Conservation (phyloP, 352 stramenopile genomes). For the Phytophthora vignae region DNA sequence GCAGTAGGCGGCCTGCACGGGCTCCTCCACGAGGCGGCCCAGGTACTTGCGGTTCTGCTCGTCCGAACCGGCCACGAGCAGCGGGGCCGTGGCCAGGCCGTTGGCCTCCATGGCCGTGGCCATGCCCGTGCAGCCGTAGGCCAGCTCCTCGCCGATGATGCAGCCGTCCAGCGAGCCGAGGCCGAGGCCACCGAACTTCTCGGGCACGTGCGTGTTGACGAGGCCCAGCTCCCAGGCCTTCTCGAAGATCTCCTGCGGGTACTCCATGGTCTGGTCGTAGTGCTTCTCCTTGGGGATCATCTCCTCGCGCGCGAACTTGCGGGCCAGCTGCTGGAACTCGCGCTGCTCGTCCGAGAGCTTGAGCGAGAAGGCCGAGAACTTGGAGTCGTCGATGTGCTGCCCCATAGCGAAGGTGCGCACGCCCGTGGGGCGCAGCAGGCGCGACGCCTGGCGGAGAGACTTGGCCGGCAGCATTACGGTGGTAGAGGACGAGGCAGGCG, state of each 20-base stretch:
- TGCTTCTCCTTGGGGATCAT: constrained; percentile 91
- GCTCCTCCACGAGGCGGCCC: constrained; percentile 81
- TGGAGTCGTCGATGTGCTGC: constrained; percentile 63
- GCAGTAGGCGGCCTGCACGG: constrained; percentile 88
- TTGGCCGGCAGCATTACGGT: constrained; percentile 21
- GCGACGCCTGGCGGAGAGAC: constrained; percentile 16
- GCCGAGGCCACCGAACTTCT: constrained; percentile 86
- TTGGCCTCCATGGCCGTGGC: constrained; percentile 93
- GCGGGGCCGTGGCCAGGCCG: constrained; percentile 77
- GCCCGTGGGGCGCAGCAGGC: constrained; percentile 20
- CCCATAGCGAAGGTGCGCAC: constrained; percentile 51
- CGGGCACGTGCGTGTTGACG: constrained; percentile 88
- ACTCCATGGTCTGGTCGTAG: constrained; percentile 88
- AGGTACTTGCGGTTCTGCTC: constrained; percentile 91
- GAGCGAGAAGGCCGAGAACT: constrained; percentile 64
- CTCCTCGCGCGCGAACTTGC: constrained; percentile 91
- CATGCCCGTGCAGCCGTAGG: constrained; percentile 92
- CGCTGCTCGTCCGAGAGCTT: constrained; percentile 90
- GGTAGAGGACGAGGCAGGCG: background rate
- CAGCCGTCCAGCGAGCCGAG: constrained; percentile 84
- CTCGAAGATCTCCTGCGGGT: constrained; percentile 87
- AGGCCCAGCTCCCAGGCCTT: constrained; percentile 92
- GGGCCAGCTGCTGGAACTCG: constrained; percentile 85
- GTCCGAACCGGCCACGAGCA: constrained; percentile 86
- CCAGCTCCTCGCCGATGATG: constrained; percentile 92